Evolutionary conservation across 2,329 filamentous ascomycete genomes (phyloP).

Genomic region (Cordyceps militaris): DNA sequence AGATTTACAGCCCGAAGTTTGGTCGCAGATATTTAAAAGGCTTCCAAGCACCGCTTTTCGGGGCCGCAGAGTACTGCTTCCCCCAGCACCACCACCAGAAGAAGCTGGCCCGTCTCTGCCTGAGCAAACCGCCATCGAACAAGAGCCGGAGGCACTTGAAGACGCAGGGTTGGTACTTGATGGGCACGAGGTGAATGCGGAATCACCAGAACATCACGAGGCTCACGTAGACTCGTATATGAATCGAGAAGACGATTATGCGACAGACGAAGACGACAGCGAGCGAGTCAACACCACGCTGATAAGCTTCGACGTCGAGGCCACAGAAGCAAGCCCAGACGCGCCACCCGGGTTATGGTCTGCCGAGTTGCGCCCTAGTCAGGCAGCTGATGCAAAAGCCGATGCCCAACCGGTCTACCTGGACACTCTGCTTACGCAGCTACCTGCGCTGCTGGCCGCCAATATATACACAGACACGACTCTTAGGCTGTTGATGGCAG

Average conservation of each 20-base stretch:
- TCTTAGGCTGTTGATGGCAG: conserved; percentile 36
- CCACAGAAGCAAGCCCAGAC: conserved; percentile 42
- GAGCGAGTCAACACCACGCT: conserved; percentile 49
- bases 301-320: conserved; percentile 56
- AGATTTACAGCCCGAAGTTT: conserved; percentile 30
- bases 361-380: conserved; percentile 49
- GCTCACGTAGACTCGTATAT: neutral
- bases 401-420: conserved; percentile 31
- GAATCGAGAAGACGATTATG: conserved; percentile 43
- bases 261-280: conserved; percentile 49
- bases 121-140: conserved; percentile 16
- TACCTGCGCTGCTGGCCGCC: conserved; percentile 42
- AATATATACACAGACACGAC: conserved; percentile 39
- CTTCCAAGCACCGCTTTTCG: conserved; percentile 34
- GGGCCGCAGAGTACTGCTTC: conserved; percentile 18
- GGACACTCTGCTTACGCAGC: conserved; percentile 42
- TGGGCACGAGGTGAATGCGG: conserved; percentile 16
- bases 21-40: conserved; percentile 30
- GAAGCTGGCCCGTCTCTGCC: conserved; percentile 14
- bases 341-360: conserved; percentile 49
- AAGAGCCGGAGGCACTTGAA: conserved; percentile 15
- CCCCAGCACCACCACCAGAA: conserved; percentile 17
- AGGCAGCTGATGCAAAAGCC: conserved; percentile 25
- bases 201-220: conserved; percentile 5
- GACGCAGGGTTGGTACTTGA: conserved; percentile 12